Conservation (phyloP, 768 basidiomycete genomes). For the Tylopilus sp. region DNA sequence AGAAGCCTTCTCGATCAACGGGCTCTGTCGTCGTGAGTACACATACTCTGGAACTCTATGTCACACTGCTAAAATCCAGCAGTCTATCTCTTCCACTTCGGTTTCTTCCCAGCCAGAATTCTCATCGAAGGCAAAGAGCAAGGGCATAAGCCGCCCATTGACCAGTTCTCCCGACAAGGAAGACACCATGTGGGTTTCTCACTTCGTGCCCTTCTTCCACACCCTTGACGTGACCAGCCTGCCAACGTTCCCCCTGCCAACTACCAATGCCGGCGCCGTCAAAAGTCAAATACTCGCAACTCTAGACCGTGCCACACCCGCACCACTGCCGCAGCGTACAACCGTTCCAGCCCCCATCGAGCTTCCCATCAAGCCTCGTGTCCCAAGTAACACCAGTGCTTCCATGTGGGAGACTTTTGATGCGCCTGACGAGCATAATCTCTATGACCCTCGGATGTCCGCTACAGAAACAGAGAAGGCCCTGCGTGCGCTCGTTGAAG, state of each 20-base stretch:
- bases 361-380: constrained; percentile 18
- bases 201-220: neutral
- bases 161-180: constrained; percentile 35
- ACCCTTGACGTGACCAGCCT: constrained; percentile 10
- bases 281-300: constrained; percentile 20
- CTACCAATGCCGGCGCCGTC: neutral
- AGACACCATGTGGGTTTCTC: constrained; percentile 9
- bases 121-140: constrained; percentile 3
- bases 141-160: constrained; percentile 10
- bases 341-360: constrained; percentile 34
- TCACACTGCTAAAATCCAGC: neutral
- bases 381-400: constrained; percentile 9
- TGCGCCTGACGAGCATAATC: constrained; percentile 20
- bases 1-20: constrained; percentile 7
- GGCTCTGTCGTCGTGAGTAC: constrained; percentile 22
- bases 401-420: constrained; percentile 32
- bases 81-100: constrained; percentile 28
- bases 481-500: constrained; percentile 71
- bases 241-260: neutral
- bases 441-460: constrained; percentile 34
- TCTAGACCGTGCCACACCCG: constrained; percentile 23
- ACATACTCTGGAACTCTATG: neutral
- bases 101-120: constrained; percentile 19
- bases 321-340: constrained; percentile 15
- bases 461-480: constrained; percentile 71